Percentiles rank a stretch among this genome's conserved stretches.
These are phyloP conservation scores for Monilinia laxa DNA, from an alignment of 2,329 filamentous ascomycete genomes.

Conservation along the genomic window DNA sequence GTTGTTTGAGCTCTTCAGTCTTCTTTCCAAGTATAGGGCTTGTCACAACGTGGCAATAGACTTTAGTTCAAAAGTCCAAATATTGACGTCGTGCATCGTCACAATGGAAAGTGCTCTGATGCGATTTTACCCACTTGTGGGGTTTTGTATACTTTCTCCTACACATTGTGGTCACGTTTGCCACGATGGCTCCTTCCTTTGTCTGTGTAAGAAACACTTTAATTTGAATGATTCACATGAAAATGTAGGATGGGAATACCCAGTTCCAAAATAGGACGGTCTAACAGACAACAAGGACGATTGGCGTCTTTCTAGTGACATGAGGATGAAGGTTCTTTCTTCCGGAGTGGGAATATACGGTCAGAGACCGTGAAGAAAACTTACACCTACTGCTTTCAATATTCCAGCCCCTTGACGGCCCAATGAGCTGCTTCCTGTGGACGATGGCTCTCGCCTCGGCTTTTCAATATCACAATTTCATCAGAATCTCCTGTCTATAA, in stretches of 20 bases:
- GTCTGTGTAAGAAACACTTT: neutral
- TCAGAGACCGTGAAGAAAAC: neutral
- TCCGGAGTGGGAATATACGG: neutral
- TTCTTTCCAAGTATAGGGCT: neutral
- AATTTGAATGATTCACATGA: constrained; percentile 23
- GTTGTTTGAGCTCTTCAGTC: neutral
- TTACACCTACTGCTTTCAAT: neutral
- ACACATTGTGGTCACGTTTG: neutral
- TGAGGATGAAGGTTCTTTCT: neutral
- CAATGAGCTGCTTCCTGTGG: neutral
- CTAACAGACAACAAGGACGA: constrained; percentile 13
- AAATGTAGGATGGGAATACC: neutral
- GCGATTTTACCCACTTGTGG: neutral
- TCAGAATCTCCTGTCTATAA: neutral
- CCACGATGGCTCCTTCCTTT: neutral
- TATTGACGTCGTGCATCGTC: constrained; percentile 10
- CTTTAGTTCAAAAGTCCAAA: neutral
- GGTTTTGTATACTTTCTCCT: neutral
- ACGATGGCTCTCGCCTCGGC: neutral
- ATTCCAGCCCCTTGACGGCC: neutral
- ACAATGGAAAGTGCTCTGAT: neutral
- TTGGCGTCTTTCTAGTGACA: constrained; percentile 11
- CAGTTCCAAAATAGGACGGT: neutral
- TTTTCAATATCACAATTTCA: neutral
- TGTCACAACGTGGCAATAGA: neutral